Percentiles rank a stretch among this genome's conserved stretches.
Evolutionary conservation across 768 basidiomycete species (phyloP).

Genomic region (Calvatia gigantea): DNA sequence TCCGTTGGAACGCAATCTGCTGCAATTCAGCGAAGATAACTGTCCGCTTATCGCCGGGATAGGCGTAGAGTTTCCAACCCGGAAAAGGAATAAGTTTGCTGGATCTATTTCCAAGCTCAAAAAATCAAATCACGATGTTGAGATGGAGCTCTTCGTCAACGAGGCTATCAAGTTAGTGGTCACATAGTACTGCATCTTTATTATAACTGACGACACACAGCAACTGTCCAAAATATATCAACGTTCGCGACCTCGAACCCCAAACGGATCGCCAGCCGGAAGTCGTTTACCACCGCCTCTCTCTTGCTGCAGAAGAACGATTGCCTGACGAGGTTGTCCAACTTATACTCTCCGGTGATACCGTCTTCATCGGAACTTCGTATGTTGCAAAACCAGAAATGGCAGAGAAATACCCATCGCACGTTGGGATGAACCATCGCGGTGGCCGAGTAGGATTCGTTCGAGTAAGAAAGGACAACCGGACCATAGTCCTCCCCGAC

Average conservation of each 20-base stretch:
- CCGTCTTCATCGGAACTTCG: constrained; percentile 51
- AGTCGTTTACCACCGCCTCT: constrained; percentile 29
- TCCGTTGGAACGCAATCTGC: constrained; percentile 40
- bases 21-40: constrained; percentile 16
- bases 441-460: constrained; percentile 62
- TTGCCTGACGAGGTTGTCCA: constrained; percentile 47
- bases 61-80: constrained; percentile 54
- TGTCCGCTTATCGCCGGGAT: constrained; percentile 48
- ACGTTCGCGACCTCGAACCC: constrained; percentile 47
- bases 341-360: constrained; percentile 49
- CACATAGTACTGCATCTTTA: not conserved
- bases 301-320: constrained; percentile 32
- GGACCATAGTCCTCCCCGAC: constrained; percentile 57
- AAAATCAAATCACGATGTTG: constrained; percentile 22
- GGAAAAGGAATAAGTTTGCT: constrained; percentile 62
- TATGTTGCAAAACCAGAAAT: constrained; percentile 40
- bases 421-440: constrained; percentile 61
- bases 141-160: constrained; percentile 44
- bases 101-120: constrained; percentile 37
- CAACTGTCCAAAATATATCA: constrained; percentile 72
- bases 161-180: constrained; percentile 53
- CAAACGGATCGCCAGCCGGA: constrained; percentile 34
- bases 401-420: constrained; percentile 43
- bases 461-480: constrained; percentile 53
- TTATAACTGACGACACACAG: constrained; percentile 25